Base-by-base conservation (phyloP, 208 protist species). In the Leishmania gerbilli region DNA sequence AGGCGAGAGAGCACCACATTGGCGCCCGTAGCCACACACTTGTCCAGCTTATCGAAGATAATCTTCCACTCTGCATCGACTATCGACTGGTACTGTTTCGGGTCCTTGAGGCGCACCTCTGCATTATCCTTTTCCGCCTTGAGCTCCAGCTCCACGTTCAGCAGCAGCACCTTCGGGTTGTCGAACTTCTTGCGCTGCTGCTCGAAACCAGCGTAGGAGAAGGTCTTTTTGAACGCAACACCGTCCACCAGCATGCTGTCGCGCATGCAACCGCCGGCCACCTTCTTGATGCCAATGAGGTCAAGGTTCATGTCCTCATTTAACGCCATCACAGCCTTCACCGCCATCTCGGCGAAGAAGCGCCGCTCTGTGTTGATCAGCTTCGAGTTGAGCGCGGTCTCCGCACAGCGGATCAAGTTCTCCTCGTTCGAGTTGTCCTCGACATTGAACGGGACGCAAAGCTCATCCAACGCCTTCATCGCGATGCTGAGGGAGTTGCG, bases 181-280 rank as follows among this genome's bases (percentile, higher is more conserved):
- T 92, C 85, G 89, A 99, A 99, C 64, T 91, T 88, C 88, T 99
- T 99, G 74, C 97, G 98, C 94, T 99, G 99, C 93, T 99, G 99
- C 92, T 99, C 99, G 83, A 99, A 99, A 64, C 99, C 99, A 71
- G 99, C 99, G 92, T 99, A 99, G 13, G 98, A 99, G 83, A 99
- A 99, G 51, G 99, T 99, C 92, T 99, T 99, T 93, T 99, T 99
- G 96, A 99, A 99, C 1, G 99, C 99, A 31, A 99, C 99, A 79
- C 99, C 99, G 72, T 99, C 92, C 71, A 99, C 97, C 45, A 99
- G 94, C 15, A 99, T 77, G 71, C 99, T 99, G 60, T 99, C 99
- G 87, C 98, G 80, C 90, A 99, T 97, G 81, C 98, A 96, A 76
- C 99, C 99, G 81, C 99, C 99, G n/a, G 90, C 85, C 40, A 99